These are phyloP conservation scores for Clonostachys rosea DNA, from an alignment of 2,329 filamentous ascomycete species.

Conservation along the genomic window DNA sequence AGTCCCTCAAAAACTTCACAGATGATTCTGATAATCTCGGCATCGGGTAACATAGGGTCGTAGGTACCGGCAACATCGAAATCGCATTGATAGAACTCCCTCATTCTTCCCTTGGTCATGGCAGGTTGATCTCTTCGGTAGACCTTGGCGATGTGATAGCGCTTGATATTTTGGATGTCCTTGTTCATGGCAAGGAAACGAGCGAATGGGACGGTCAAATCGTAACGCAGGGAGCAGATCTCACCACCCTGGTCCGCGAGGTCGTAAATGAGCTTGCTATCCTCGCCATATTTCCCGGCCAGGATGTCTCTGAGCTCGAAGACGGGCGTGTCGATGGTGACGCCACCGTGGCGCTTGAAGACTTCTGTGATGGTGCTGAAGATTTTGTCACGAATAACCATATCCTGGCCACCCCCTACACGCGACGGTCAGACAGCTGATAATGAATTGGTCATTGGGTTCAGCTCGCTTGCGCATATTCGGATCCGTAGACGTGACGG, in stretches of 20 bases:
- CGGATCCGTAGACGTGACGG: too few relatives aligned
- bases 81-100: slow-evolving; percentile 97
- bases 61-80: slow-evolving; percentile 89
- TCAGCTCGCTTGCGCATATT: too few relatives aligned
- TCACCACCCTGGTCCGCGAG: slow-evolving; percentile 84
- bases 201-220: slow-evolving; percentile 85
- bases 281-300: slow-evolving; percentile 86
- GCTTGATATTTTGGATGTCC: slow-evolving; percentile 77
- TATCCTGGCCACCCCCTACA: slow-evolving; percentile 63
- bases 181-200: slow-evolving; percentile 89
- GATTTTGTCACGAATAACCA: slow-evolving; percentile 77
- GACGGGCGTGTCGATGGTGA: slow-evolving; percentile 75
- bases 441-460: too few relatives aligned
- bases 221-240: slow-evolving; percentile 70
- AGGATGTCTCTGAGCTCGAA: slow-evolving; percentile 87
- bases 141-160: slow-evolving; percentile 94
- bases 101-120: slow-evolving; percentile 75
- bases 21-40: slow-evolving; percentile 80
- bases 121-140: slow-evolving; percentile 44
- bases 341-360: slow-evolving; percentile 79
- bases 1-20: slow-evolving; percentile 81
- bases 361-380: slow-evolving; percentile 71
- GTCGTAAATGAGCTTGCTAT: slow-evolving; percentile 89
- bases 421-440: not conserved
- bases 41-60: slow-evolving; percentile 89